These are phyloP conservation scores for Prunus mume DNA, from an alignment of 306 rosid genomes.

Conservation along the genomic window DNA sequence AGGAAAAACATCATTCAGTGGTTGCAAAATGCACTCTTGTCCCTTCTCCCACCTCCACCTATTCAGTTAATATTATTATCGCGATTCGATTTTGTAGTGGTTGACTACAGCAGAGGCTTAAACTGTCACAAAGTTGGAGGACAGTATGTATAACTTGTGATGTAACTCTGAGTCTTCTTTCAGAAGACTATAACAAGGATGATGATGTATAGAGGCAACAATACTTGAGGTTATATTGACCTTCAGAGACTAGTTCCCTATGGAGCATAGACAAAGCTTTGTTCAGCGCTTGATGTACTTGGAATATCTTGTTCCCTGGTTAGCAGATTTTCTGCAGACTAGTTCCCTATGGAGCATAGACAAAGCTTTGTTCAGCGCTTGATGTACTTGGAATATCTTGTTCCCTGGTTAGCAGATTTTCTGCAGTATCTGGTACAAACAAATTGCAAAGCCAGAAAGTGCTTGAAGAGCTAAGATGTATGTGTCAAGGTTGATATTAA, in stretches of 20 bases:
- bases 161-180: not conserved
- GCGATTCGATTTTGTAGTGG: not conserved
- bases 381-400: conserved; percentile 1
- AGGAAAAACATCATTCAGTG: not conserved
- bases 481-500: conserved; percentile 15
- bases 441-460: conserved; percentile 79
- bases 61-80: too few relatives aligned
- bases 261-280: conserved; percentile 85
- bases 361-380: conserved; percentile 48
- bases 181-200: conserved; percentile 50
- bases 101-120: not conserved
- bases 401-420: conserved; percentile 84
- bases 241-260: conserved; percentile 55
- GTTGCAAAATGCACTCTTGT: not conserved
- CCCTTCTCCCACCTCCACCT: not conserved
- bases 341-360: conserved; percentile 82
- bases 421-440: conserved; percentile 92
- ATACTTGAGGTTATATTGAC: conserved; percentile 73
- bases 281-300: not conserved
- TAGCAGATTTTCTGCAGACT: conserved; percentile 92
- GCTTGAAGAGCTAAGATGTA: conserved; percentile 79
- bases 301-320: conserved; percentile 46
- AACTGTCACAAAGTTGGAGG: not conserved
- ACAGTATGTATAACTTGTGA: not conserved
- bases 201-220: conserved; percentile 77